These are phyloP conservation scores for Craspedostauros australis DNA, from an alignment of 108 stramenopile species.

Conservation along the genomic window DNA sequence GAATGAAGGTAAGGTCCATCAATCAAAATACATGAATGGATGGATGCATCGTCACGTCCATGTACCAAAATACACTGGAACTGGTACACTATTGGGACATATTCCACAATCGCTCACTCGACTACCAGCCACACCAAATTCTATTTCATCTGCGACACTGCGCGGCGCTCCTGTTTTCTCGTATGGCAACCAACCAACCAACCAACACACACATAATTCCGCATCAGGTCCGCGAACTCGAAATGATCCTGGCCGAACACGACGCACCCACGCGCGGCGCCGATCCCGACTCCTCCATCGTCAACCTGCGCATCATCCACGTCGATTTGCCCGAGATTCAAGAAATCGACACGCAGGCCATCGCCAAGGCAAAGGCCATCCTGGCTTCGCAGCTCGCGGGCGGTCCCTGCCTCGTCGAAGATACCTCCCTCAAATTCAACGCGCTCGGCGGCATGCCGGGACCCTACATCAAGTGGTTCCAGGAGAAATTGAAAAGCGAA, in stretches of 20 bases:
- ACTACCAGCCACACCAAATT: conserved; percentile 4
- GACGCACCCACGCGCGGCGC: conserved; percentile 14
- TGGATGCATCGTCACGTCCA: not conserved
- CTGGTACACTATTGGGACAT: not conserved
- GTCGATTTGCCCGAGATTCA: conserved; percentile 90
- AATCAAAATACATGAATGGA: too few species aligned
- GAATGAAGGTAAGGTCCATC: conserved; percentile 54
- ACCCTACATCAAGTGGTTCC: conserved; percentile 99
- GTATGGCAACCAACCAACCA: too few species aligned
- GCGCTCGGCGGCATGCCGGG: conserved; percentile 98
- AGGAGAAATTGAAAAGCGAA: conserved; percentile 69
- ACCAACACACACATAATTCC: not conserved
- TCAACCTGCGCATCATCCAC: conserved; percentile 63
- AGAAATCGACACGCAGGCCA: conserved; percentile 78
- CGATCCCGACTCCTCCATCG: conserved; percentile 15
- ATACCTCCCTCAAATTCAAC: conserved; percentile 93
- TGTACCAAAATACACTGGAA: not conserved
- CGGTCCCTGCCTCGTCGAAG: conserved; percentile 93
- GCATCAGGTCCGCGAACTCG: conserved; percentile 48
- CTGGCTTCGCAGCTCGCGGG: conserved; percentile 77
- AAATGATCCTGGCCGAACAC: conserved; percentile 62
- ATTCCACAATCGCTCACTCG: not conserved
- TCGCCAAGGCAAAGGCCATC: conserved; percentile 86
- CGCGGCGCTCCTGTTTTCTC: not conserved
- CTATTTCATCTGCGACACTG: not conserved